Evolutionary conservation across 2,329 filamentous ascomycete genomes (phyloP).

Genomic region (Aspergillus texensis): DNA sequence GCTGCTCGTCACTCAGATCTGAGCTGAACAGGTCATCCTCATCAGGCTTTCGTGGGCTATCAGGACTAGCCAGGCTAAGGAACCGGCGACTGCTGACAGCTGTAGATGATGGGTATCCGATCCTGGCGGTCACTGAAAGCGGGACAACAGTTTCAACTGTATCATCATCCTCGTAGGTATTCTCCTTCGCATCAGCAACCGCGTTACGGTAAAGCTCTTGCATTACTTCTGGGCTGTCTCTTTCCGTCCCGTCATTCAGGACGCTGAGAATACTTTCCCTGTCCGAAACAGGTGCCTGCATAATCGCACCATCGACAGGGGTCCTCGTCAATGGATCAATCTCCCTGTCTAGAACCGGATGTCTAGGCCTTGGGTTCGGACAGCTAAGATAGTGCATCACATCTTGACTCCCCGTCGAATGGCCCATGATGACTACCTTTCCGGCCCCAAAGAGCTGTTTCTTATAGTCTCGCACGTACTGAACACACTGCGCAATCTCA

Average conservation of each 20-base stretch:
- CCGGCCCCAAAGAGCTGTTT: slow-evolving; percentile 32
- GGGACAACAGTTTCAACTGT: slow-evolving; percentile 3
- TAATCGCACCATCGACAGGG: slow-evolving; percentile 7
- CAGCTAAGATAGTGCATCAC: slow-evolving; percentile 7
- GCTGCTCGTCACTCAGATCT: slow-evolving; percentile 63
- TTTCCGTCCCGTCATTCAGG: slow-evolving; percentile 3
- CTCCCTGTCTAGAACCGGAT: neutral
- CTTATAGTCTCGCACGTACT: slow-evolving; percentile 50
- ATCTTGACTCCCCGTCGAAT: slow-evolving; percentile 60
- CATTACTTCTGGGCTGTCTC: slow-evolving; percentile 8
- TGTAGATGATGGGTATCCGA: slow-evolving; percentile 28
- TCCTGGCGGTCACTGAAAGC: slow-evolving; percentile 5
- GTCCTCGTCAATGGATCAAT: neutral
- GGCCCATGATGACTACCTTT: slow-evolving; percentile 67
- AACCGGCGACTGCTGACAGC: slow-evolving; percentile 60
- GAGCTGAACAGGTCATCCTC: slow-evolving; percentile 86
- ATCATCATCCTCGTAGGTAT: slow-evolving; percentile 4
- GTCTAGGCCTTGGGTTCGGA: slow-evolving; percentile 1
- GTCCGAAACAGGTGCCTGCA: slow-evolving; percentile 10
- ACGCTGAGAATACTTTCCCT: slow-evolving; percentile 6
- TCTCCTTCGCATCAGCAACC: neutral
- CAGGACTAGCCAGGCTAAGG: slow-evolving; percentile 56
- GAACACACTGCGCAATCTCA: slow-evolving; percentile 54
- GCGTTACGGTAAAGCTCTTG: neutral
- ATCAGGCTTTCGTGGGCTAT: slow-evolving; percentile 58